Evolutionary conservation across 352 stramenopile genomes (phyloP), one percentile per base, ranked within the genome.

Genomic region (Phytophthora megakarya): DNA sequence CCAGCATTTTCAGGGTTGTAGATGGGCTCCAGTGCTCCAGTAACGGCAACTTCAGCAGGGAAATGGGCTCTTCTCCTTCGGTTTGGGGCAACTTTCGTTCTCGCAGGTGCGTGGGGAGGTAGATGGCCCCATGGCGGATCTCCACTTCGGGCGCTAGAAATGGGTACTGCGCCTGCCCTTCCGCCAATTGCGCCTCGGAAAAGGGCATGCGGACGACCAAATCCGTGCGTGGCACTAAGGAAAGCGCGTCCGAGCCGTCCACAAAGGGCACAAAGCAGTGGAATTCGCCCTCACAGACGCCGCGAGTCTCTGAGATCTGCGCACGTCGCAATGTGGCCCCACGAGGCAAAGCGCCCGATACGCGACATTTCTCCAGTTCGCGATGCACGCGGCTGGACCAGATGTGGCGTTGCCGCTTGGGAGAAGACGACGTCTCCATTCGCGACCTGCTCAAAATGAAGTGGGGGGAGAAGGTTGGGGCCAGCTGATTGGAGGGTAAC

Each of bases 181-280:
- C 52, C 12, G 54, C 70, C 15, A 72, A 38, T 30, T 52, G 49
- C 1, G 39, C 46, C 5, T 65, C 44, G 7, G 70, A 76, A 65
- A 88, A 92, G 4, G 81, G 72, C 81, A 91, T 91, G 3, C 55
- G 54, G 8, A 94, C 38, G 15, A 84, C 64, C 23, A 94, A 58
- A 46, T 73, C 62, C 5, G 70, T 88, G 5, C 88, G 70, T 25
- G 85, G 85, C 5, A 94, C 63, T 51, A 94, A 65, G 16, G 63
- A 32, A 3, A 94, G 75, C 32, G 83, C 83, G 38, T 86, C 82
- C 1, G 85, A 94, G 45, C 83, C 83, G 22, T 86, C 75, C 15
- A 78, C 78, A 59, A 94, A 92, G 8, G 85, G 83, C 38, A 90
- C 81, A 39, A 89, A 94, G 53, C 84, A 90, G 46, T 81, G 73